Conservation (phyloP, 768 basidiomycete genomes). For the Auricularia heimuer region DNA sequence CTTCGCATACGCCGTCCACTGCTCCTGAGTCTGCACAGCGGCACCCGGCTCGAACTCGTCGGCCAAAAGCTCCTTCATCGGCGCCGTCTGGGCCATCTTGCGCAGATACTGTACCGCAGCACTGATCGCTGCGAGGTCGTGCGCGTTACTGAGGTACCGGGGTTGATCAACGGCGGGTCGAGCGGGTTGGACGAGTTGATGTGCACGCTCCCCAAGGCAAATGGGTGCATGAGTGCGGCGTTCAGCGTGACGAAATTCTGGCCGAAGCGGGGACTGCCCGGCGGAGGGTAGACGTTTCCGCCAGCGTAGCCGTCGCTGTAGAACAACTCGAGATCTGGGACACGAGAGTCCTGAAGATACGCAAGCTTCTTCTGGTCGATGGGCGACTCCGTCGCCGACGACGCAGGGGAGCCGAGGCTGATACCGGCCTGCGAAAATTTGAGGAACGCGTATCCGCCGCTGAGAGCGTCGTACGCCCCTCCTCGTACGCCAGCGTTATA, state of each 20-base stretch:
- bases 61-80: slow-evolving; percentile 36
- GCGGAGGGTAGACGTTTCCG: background rate
- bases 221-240: background rate
- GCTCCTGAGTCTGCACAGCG: slow-evolving; percentile 39
- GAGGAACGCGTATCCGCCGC: background rate
- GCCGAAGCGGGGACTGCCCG: too few species aligned
- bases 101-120: slow-evolving; percentile 57
- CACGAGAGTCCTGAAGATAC: background rate
- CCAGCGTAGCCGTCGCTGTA: background rate
- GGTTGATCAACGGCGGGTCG: slow-evolving; percentile 31
- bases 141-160: slow-evolving; percentile 23
- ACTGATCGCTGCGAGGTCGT: slow-evolving; percentile 39
- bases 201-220: slow-evolving; percentile 8
- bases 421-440: background rate
- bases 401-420: background rate
- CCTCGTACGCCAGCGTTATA: background rate
- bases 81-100: slow-evolving; percentile 39
- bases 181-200: slow-evolving; percentile 26
- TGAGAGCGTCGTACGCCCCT: background rate
- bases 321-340: background rate
- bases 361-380: background rate
- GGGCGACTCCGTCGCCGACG: background rate
- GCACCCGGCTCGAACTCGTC: slow-evolving; percentile 41
- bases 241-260: background rate
- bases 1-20: slow-evolving; percentile 40